A percentile compares a stretch with the other conserved stretches of the same genome.
Evolutionary conservation across 495 filamentous ascomycete species (phyloP).

Genomic region (Talaromyces ruber): DNA sequence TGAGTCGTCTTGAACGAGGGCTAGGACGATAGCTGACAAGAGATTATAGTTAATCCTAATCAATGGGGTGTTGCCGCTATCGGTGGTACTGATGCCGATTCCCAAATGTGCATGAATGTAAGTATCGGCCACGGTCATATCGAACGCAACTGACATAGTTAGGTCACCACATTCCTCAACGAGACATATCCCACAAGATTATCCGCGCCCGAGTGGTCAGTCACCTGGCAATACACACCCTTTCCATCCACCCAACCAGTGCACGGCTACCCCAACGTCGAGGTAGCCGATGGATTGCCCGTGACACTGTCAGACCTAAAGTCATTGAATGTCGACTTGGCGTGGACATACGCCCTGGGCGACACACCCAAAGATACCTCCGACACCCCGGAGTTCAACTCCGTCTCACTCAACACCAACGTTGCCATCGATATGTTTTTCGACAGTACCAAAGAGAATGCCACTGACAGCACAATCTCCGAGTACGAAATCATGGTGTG

Average conservation of each 20-base stretch:
- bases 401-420: constrained; percentile 22
- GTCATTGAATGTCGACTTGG: constrained; percentile 18
- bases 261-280: constrained; percentile 31
- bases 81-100: background rate
- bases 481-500: constrained; percentile 38
- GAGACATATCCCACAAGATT: constrained; percentile 19
- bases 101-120: constrained; percentile 23
- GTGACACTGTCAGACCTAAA: constrained; percentile 12
- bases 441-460: constrained; percentile 18
- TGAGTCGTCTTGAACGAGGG: too few relatives aligned
- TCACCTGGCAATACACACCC: constrained; percentile 26
- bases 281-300: constrained; percentile 17
- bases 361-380: constrained; percentile 13
- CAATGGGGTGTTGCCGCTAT: constrained; percentile 18
- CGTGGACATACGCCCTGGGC: constrained; percentile 31
- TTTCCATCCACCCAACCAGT: constrained; percentile 18
- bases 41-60: constrained; percentile 21
- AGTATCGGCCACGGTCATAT: constrained; percentile 1
- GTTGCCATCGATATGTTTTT: constrained; percentile 41
- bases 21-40: background rate
- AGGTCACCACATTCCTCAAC: constrained; percentile 29
- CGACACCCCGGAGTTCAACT: constrained; percentile 7
- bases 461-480: constrained; percentile 19
- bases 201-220: constrained; percentile 25
- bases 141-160: background rate